Evolutionary conservation across 331 rosid species (phyloP), one percentile per base, ranked within the genome.

Genomic region (Malus hybrid): DNA sequence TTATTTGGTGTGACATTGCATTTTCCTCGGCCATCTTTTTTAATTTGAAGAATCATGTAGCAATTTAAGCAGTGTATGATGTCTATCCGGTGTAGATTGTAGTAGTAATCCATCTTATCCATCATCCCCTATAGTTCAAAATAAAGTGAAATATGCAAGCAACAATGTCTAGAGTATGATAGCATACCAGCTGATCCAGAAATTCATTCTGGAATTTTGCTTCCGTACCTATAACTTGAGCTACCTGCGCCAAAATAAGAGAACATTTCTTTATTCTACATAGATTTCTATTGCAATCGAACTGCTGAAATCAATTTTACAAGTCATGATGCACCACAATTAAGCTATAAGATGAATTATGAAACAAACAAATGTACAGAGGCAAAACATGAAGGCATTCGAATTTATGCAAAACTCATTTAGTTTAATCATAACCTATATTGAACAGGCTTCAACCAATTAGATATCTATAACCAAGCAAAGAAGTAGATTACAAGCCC

Each of bases 211-310:
- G 90, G 56, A 65, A 74, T 71, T 74, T 93, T 44, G 87, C 91
- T 87, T 89, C 97, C 29, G 85, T 75, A 20, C 90, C 91, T 44
- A 93, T 93, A 70, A 89, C 95, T 75, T 87, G 85, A 63, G 98
- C 98, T 70, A 93, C 91, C 98, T 93, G 92, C 83, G 78, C n/a
- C 73, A 79, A 36, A 18, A 80, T 39, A 52, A 28, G 69, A 76
- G 14, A 76, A 78, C 29, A 28, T 10, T 42, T 42, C 14, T 42
- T 10, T 42, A 42, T 42, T 22, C 46, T 52, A 52, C 18, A 4
- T 44, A 29, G 19, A 48, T 5, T n/a, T 10, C 22, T 72, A 50
- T 32, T 76, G 39, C 65, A 62, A 79, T 59, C 46, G 39, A 68
- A 50, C 22, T 22, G 22, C 8, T 1, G 10, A 20, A 27, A 67